Base-by-base conservation (phyloP, 306 rosid genomes). In the Gynostemma pentaphyllum region DNA sequence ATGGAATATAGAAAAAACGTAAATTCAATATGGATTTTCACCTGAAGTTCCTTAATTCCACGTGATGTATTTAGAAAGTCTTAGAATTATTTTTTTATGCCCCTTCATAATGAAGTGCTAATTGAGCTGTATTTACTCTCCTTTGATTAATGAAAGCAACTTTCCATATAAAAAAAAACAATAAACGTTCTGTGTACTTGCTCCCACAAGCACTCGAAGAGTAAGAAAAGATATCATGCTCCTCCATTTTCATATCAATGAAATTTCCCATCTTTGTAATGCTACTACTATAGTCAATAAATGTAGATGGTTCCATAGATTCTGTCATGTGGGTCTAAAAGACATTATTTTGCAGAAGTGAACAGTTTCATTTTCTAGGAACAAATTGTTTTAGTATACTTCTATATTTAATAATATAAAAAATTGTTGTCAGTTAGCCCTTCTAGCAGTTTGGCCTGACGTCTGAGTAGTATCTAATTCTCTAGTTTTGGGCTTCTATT, bases 1-100 rank as follows among this genome's bases (percentile, higher is more conserved):
- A 30, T 92, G 96, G 95, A 76, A 73, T 74, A 66, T 92, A 81
- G 95, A 88, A 70, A 84, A 88, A 68, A 88, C 86, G 96, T 92
- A 76, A 16, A 28, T 40, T 57, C 57, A 60, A 6, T 61, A n/a
- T 48, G 32, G 45, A 55, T 72, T 66, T 53, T 52, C 41, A 26
- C 29, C 24, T 63, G 66, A 13, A 34, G 67, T 66, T 42, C 29
- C 46, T 50, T 75, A 66, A 30, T 52, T 60, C 32, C 28, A 29
- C 7, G 19, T 15, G 36, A 5, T 29, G 23, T 15, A 27, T 57
- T 62, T 24, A 4, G 51, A 41, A 62, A 57, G 29, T 29, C 36
- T 24, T 18, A 57, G 12, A 14, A 36, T 11, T 57, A 19, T 16
- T 9, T 29, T 22, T 48, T 9, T 9, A 48, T 10, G 6, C 26